These are phyloP conservation scores for Lepidium africanum DNA, from an alignment of 345 rosid genomes.

Conservation along the genomic window DNA sequence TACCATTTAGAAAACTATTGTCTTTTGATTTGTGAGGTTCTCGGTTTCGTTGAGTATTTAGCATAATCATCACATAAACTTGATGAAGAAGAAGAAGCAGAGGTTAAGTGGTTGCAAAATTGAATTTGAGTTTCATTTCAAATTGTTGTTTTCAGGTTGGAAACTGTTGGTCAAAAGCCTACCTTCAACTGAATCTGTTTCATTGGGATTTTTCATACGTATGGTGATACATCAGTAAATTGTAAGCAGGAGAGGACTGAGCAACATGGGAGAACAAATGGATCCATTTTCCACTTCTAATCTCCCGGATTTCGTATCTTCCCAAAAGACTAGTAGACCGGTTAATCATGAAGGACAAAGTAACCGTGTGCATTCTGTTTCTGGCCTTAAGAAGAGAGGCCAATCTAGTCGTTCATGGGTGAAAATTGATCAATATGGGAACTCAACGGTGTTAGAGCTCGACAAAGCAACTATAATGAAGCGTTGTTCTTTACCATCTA, in stretches of 20 bases:
- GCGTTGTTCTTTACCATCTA: slow-evolving; percentile 82
- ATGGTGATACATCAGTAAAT: background rate
- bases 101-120: background rate
- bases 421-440: slow-evolving; percentile 71
- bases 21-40: background rate
- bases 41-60: too few species aligned
- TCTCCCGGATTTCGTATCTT: slow-evolving; percentile 31
- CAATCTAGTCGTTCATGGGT: slow-evolving; percentile 92
- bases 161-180: background rate
- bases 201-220: background rate
- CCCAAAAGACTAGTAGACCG: slow-evolving; percentile 33
- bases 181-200: background rate
- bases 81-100: background rate
- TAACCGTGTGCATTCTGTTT: slow-evolving; percentile 35
- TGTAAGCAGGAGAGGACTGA: slow-evolving; percentile 10
- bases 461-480: slow-evolving; percentile 88
- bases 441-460: slow-evolving; percentile 56
- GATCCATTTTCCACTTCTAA: slow-evolving; percentile 24
- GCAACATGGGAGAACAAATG: slow-evolving; percentile 45
- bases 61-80: too few species aligned
- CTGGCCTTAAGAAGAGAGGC: slow-evolving; percentile 76
- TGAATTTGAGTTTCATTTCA: background rate
- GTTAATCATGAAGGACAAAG: slow-evolving; percentile 31
- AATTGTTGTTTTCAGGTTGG: slow-evolving; percentile 5
- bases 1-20: background rate